phyloP scores from a whole-genome alignment of 345 rosid genomes.

The Eucalyptus virginea region DNA sequence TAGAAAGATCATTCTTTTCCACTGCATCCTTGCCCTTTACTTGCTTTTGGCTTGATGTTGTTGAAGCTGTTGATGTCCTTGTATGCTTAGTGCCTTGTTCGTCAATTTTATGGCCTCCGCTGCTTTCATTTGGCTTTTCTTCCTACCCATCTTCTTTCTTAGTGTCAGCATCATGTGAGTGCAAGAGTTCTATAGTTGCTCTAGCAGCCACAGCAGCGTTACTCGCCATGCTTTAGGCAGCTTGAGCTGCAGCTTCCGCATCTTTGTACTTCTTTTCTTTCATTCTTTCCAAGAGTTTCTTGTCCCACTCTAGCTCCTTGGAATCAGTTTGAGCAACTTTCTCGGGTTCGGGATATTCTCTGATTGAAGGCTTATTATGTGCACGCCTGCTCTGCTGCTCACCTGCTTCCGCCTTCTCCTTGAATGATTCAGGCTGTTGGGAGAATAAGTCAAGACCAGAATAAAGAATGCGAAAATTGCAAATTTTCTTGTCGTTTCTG shows the following conservation, averaged over 20 bases:
- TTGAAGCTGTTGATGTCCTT: background rate
- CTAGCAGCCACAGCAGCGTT: constrained; percentile 34
- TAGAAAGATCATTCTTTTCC: background rate
- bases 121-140: background rate
- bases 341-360: background rate
- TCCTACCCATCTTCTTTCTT: background rate
- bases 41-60: background rate
- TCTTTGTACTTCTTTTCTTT: constrained; percentile 5
- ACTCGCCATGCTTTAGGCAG: constrained; percentile 31
- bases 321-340: background rate
- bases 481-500: background rate
- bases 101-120: background rate
- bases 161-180: background rate
- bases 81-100: background rate
- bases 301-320: background rate
- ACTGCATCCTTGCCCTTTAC: background rate
- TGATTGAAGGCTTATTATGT: background rate
- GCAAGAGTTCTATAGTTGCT: constrained; percentile 30
- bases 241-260: constrained; percentile 21
- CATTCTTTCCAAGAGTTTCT: background rate
- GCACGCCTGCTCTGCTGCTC: background rate
- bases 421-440: background rate
- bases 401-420: background rate
- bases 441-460: background rate
- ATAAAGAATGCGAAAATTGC: background rate